Percentiles rank a stretch among this genome's conserved stretches.
Conservation (phyloP, 2,329 filamentous ascomycete species). For the Diplodia corticola region DNA sequence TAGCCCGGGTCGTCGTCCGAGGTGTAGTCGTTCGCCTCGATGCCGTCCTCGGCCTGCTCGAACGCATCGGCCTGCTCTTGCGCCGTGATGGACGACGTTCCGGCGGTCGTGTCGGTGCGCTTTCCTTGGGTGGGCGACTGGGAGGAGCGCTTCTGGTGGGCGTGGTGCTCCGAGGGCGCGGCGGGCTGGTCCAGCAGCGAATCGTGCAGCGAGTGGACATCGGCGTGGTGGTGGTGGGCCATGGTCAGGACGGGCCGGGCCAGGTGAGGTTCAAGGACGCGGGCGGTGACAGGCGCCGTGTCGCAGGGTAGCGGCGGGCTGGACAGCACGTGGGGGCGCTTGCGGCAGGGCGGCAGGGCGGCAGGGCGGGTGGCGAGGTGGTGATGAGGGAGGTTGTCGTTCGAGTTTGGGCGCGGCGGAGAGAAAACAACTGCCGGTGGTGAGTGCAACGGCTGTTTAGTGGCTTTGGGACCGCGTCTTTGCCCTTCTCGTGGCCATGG, state of each 20-base stretch:
- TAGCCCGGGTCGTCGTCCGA: conserved; percentile 27
- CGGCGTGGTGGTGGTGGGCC: not conserved
- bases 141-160: not conserved
- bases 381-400: not conserved
- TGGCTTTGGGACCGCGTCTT: not conserved
- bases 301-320: not conserved
- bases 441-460: conserved; percentile 8
- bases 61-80: conserved; percentile 24
- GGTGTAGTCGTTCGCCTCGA: conserved; percentile 27
- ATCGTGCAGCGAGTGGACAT: conserved; percentile 16
- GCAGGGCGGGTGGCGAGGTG: not conserved
- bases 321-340: not conserved
- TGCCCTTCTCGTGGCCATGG: not conserved
- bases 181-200: conserved; percentile 14
- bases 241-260: conserved; percentile 13
- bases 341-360: not conserved
- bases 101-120: not conserved
- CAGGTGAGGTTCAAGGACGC: not conserved
- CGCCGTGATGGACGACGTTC: not conserved
- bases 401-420: not conserved
- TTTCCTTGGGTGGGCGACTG: not conserved
- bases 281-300: not conserved
- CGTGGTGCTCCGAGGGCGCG: not conserved
- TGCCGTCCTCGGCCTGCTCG: conserved; percentile 25
- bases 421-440: conserved; percentile 14